phyloP scores from a whole-genome alignment of 2,329 filamentous ascomycete species.

The Bipolaris cookei region DNA sequence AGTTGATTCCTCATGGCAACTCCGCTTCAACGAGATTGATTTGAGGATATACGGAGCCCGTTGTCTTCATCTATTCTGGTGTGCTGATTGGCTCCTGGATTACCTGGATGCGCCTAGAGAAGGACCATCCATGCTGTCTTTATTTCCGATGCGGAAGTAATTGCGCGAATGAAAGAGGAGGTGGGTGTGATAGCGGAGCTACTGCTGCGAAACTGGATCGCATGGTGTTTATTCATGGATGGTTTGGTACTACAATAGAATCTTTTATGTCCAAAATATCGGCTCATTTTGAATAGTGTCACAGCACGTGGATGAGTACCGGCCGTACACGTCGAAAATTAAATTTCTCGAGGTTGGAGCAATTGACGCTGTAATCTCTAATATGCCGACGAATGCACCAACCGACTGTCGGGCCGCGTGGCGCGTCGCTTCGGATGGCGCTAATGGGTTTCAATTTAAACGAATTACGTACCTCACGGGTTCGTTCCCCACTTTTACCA shows the following conservation, averaged over 20 bases:
- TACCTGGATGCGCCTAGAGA: conserved; percentile 4
- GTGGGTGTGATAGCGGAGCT: neutral
- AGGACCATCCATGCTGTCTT: conserved; percentile 9
- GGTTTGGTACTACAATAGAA: neutral
- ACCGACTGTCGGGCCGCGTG: too few relatives aligned
- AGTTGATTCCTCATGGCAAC: neutral
- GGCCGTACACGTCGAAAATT: neutral
- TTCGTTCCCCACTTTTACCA: too few relatives aligned
- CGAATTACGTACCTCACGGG: too few relatives aligned
- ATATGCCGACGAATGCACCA: neutral
- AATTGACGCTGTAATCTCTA: too few relatives aligned
- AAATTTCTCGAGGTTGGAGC: neutral
- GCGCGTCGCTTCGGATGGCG: too few relatives aligned
- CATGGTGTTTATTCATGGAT: conserved; percentile 24
- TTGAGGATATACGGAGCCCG: conserved; percentile 12
- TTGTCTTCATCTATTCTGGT: conserved; percentile 24
- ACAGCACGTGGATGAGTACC: neutral
- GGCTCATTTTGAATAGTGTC: neutral
- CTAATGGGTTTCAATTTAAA: too few relatives aligned
- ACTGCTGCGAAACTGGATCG: conserved; percentile 23
- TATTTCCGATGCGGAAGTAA: neutral
- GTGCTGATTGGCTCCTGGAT: conserved; percentile 16
- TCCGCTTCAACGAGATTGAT: conserved; percentile 13
- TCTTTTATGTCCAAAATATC: conserved; percentile 1
- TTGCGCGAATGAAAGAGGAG: neutral